These are phyloP conservation scores for Ilex paraguariensis DNA, from an alignment of 305 asterid genomes.

Conservation along the genomic window DNA sequence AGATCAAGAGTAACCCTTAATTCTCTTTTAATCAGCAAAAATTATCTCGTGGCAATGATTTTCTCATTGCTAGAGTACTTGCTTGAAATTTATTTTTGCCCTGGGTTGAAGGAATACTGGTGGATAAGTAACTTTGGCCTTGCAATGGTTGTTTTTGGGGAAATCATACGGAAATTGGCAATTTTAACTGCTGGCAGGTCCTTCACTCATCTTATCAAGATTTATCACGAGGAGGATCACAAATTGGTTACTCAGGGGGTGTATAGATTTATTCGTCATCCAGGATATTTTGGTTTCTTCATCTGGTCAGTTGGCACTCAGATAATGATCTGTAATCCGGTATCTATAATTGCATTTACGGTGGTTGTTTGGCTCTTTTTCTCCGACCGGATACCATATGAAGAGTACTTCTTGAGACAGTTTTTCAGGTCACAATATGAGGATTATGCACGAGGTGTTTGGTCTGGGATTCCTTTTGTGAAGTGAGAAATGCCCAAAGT, in stretches of 20 bases:
- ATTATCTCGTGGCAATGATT: conserved; percentile 60
- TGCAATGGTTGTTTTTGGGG: conserved; percentile 62
- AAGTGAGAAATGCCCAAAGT: conserved; percentile 28
- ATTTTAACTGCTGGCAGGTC: conserved; percentile 81
- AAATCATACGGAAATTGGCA: conserved; percentile 65
- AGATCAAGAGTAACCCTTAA: conserved; percentile 46
- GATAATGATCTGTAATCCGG: conserved; percentile 77
- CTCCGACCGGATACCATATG: conserved; percentile 57
- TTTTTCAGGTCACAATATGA: conserved; percentile 66
- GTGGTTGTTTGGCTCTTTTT: conserved; percentile 74
- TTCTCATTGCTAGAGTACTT: conserved; percentile 62
- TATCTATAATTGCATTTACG: conserved; percentile 53
- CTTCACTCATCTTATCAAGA: conserved; percentile 75
- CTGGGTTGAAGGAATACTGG: conserved; percentile 66
- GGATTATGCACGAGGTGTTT: conserved; percentile 50
- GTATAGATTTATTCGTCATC: conserved; percentile 58
- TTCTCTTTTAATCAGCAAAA: conserved; percentile 69
- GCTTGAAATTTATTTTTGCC: conserved; percentile 58
- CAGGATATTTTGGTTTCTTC: conserved; percentile 82
- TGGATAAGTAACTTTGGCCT: conserved; percentile 61
- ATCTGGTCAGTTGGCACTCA: conserved; percentile 87
- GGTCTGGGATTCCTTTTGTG: conserved; percentile 76
- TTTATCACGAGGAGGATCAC: conserved; percentile 57
- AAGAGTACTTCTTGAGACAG: conserved; percentile 76
- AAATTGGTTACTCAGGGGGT: conserved; percentile 66